Base-by-base conservation (phyloP, 805 yeast species). In the Barnettozyma sucrosica region DNA sequence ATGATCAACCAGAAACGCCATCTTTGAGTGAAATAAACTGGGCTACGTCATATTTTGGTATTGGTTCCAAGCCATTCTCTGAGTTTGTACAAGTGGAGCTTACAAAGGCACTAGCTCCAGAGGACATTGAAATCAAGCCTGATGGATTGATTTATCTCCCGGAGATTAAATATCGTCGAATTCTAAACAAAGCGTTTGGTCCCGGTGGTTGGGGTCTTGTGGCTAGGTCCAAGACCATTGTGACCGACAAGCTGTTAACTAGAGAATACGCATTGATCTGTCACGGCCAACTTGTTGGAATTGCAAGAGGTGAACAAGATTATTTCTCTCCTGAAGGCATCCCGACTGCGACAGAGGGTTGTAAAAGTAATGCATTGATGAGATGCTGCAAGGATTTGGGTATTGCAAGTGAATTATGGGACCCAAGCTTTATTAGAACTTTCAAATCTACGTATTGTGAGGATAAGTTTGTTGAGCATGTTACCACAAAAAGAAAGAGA, bases 201-300 rank as follows among this genome's bases (percentile, higher is more conserved):
- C 97, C 99, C 7, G 99, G 99, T 24, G 97, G 95, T 2, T 93
- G 99, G 99, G 98, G 98, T 1, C 71, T 93, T 47, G 96, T 95
- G 1, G 98, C 99, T 10, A 72, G 99, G 47, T 81, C 95, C 0
- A 92, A 86, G 54, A 85, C 96, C 1, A 70, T 79, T 45, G 80
- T 93, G 28, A 84, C 95, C 2, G 76, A 81, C 26, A 80, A 77
- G 52, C 74, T 81, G 43, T 81, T 93, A 28, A 88, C 96, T 10
- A 75, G 98, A 54, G 99, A 93, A 63, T 93, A 89, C 61, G 97
- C 88, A 0, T 70, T 93, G 44, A 74, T 93, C 4, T 85, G 96
- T 55, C 80, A 84, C 49, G 98, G 98, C 1, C 76, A 95, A 54
- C 70, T 93, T 44, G 96, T 93, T 2, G 80, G 92, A 52, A 83